These are phyloP conservation scores for Stemphylium vesicarium DNA, from an alignment of 2,329 filamentous ascomycete genomes.

Conservation along the genomic window DNA sequence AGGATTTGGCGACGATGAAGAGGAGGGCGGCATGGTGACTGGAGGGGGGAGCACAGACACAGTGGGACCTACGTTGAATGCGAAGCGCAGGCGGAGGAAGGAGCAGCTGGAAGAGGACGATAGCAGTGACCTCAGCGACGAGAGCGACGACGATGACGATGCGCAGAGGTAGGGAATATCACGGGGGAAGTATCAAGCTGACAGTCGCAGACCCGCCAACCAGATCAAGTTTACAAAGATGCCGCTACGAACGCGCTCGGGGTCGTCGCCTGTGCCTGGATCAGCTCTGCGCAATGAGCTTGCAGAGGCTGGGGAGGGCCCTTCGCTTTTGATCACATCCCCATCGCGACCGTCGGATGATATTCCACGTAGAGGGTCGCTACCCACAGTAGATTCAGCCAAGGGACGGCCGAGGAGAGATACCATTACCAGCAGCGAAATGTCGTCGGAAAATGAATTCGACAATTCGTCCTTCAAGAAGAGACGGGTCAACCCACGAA, in stretches of 20 bases:
- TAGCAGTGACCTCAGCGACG: conserved; percentile 83
- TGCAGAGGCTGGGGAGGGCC: conserved; percentile 56
- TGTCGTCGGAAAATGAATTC: conserved; percentile 82
- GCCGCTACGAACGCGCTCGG: conserved; percentile 84
- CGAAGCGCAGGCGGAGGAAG: conserved; percentile 70
- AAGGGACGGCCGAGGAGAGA: conserved; percentile 74
- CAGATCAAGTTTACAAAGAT: conserved; percentile 97
- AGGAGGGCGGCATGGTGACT: conserved; percentile 73
- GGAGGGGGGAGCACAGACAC: conserved; percentile 70
- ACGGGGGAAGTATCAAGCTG: not conserved
- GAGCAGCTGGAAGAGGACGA: conserved; percentile 85
- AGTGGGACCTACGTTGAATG: conserved; percentile 67
- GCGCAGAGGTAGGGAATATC: conserved; percentile 38
- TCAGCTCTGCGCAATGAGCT: conserved; percentile 63
- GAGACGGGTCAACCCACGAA: conserved; percentile 66
- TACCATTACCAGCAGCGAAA: conserved; percentile 81
- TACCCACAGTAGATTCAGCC: conserved; percentile 72
- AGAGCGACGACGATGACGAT: conserved; percentile 80
- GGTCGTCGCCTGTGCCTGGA: conserved; percentile 76
- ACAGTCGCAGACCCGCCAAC: conserved; percentile 68
- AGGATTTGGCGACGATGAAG: conserved; percentile 73
- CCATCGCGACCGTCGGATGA: conserved; percentile 57
- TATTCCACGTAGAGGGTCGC: conserved; percentile 64
- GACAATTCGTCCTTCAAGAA: conserved; percentile 70
- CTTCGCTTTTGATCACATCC: conserved; percentile 61